Evolutionary conservation across 2,329 filamentous ascomycete species (phyloP).

Genomic region (Trichoderma endophyticum): DNA sequence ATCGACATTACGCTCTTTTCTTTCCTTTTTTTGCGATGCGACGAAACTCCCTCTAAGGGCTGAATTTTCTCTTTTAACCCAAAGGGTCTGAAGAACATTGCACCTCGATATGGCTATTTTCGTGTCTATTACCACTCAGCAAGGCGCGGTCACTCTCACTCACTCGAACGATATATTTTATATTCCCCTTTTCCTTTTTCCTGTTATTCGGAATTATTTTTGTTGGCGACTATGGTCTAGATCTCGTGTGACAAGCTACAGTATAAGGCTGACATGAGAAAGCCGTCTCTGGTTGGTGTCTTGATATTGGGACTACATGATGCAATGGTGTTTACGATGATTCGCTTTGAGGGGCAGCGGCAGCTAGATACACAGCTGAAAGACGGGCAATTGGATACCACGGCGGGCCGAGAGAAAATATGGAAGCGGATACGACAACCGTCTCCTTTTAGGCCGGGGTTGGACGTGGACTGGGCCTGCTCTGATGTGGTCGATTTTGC

Average conservation of each 20-base stretch:
- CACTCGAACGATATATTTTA: not conserved
- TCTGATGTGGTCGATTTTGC: not conserved
- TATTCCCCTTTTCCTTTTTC: not conserved
- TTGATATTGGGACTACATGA: conserved; percentile 19
- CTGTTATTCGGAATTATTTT: not conserved
- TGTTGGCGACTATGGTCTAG: not conserved
- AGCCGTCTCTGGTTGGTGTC: conserved; percentile 2
- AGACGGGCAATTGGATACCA: conserved; percentile 14
- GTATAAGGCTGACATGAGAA: conserved; percentile 1
- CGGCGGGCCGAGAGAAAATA: not conserved
- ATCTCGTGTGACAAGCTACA: conserved; percentile 4
- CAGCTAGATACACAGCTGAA: not conserved
- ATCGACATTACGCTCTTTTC: not conserved
- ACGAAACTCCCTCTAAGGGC: not conserved
- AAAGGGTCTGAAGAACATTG: not conserved
- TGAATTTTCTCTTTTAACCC: not conserved
- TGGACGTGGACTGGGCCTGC: not conserved
- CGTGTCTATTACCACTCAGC: conserved; percentile 6
- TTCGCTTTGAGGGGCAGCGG: conserved; percentile 1
- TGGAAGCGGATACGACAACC: not conserved
- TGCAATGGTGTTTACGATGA: conserved; percentile 20
- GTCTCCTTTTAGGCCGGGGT: not conserved
- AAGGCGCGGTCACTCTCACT: conserved; percentile 9
- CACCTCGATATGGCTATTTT: conserved; percentile 2
- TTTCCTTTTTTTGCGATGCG: not conserved